Evolutionary conservation across 139 green algal species (phyloP).

Genomic region (Zygnema circumcarinatum): DNA sequence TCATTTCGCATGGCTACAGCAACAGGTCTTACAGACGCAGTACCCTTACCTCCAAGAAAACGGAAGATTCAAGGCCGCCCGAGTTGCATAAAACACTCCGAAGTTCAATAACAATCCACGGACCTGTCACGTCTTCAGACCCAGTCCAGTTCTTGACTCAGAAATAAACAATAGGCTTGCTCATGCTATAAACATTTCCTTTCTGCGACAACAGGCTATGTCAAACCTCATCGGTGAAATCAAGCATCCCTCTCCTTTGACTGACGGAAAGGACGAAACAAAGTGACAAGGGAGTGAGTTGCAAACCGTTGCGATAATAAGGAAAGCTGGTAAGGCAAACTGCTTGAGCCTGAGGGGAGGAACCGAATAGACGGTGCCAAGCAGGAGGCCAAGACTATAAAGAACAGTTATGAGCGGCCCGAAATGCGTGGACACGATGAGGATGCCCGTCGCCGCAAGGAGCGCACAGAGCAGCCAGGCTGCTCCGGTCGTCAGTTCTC

Average conservation of each 20-base stretch:
- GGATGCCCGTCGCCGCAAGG: constrained; percentile 80
- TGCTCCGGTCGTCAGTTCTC: constrained; percentile 65
- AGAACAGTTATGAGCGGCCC: constrained; percentile 85
- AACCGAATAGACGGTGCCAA: constrained; percentile 96
- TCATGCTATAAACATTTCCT: too few species aligned
- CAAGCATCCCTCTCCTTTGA: too few species aligned
- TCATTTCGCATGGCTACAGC: too few species aligned
- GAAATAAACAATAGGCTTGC: too few species aligned
- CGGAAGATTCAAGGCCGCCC: constrained; percentile 85
- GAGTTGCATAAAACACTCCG: constrained; percentile 94
- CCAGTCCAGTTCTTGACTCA: background rate
- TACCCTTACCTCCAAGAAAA: constrained; percentile 87
- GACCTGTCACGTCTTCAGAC: constrained; percentile 61
- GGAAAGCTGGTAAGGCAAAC: constrained; percentile 90
- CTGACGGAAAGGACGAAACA: too few species aligned
- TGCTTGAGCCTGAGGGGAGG: constrained; percentile 94
- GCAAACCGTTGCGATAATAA: constrained; percentile 92
- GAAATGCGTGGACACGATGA: constrained; percentile 83
- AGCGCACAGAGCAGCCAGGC: constrained; percentile 70
- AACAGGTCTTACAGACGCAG: too few species aligned
- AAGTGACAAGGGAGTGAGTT: background rate
- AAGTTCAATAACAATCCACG: constrained; percentile 98
- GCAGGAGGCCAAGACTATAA: constrained; percentile 89
- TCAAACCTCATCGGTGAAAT: too few species aligned
- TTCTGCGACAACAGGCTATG: too few species aligned